Percentiles rank a stretch among this genome's conserved stretches.
Conservation (phyloP, 352 stramenopile genomes). For the Saprolegnia diclina region DNA sequence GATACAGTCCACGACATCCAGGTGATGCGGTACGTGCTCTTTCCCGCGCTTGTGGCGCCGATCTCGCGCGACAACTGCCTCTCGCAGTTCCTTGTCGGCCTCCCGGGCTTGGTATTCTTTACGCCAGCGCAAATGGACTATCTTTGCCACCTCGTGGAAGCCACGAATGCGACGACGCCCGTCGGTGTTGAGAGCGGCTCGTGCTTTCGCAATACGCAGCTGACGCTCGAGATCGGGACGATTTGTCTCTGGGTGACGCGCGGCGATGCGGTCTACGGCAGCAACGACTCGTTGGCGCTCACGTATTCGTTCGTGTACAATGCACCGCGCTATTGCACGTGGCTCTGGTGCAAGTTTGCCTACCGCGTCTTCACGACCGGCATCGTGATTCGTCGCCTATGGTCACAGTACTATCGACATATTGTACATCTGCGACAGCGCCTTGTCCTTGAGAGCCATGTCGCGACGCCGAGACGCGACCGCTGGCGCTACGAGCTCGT, state of each 20-base stretch:
- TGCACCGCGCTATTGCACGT: neutral
- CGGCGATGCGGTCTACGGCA: neutral
- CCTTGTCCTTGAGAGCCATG: neutral
- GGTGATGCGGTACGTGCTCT: neutral
- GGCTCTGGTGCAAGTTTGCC: neutral
- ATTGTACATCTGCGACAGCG: neutral
- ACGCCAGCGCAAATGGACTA: neutral
- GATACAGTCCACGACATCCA: neutral
- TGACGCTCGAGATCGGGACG: neutral
- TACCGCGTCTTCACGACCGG: neutral
- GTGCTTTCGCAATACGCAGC: neutral
- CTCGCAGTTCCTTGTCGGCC: neutral
- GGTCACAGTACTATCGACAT: neutral
- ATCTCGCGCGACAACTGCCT: neutral
- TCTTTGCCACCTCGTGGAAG: neutral
- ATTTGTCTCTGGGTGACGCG: neutral
- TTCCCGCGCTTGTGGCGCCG: too few species aligned
- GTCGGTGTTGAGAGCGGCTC: too few species aligned
- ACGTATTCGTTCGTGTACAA: neutral
- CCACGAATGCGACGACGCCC: neutral
- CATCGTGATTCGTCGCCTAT: neutral
- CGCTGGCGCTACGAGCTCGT: neutral
- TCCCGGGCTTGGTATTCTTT: neutral
- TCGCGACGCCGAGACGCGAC: neutral
- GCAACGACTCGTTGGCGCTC: neutral